Conservation (phyloP, 495 filamentous ascomycete genomes). For the Aspergillus homomorphus region DNA sequence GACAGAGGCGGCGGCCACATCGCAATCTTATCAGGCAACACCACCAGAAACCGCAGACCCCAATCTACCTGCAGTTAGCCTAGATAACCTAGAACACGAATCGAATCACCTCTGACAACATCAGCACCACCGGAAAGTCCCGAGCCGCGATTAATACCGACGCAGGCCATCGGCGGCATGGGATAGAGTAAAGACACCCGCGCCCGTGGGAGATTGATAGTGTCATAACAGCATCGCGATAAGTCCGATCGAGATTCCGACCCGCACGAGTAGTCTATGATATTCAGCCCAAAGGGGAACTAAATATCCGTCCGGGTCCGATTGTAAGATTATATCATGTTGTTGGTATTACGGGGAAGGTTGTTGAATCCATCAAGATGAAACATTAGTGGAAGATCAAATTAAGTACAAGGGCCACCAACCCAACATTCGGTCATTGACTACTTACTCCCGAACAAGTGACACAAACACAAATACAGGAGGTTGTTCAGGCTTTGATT, state of each 20-base stretch:
- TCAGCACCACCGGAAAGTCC: too few species aligned
- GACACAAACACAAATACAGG: not conserved
- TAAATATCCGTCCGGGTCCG: not conserved
- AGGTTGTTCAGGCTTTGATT: not conserved
- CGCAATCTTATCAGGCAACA: too few species aligned
- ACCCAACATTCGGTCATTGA: not conserved
- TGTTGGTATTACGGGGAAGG: not conserved
- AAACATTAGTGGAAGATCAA: conserved; percentile 5
- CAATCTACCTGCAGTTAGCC: too few species aligned
- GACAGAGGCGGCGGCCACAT: too few species aligned
- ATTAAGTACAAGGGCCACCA: not conserved
- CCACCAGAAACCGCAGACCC: too few species aligned
- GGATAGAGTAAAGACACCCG: not conserved
- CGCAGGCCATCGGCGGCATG: not conserved
- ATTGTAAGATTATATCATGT: not conserved
- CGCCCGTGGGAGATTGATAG: not conserved
- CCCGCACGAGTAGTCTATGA: not conserved
- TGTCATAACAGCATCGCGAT: not conserved
- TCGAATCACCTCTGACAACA: too few species aligned
- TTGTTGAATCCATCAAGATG: not conserved
- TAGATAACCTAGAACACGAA: too few species aligned
- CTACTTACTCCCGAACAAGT: not conserved
- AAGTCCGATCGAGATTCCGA: not conserved
- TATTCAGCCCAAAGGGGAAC: not conserved
- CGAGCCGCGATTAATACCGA: not conserved